These are phyloP conservation scores for Podila epicladia DNA, from an alignment of 192 early-diverging fungal species.

Conservation along the genomic window DNA sequence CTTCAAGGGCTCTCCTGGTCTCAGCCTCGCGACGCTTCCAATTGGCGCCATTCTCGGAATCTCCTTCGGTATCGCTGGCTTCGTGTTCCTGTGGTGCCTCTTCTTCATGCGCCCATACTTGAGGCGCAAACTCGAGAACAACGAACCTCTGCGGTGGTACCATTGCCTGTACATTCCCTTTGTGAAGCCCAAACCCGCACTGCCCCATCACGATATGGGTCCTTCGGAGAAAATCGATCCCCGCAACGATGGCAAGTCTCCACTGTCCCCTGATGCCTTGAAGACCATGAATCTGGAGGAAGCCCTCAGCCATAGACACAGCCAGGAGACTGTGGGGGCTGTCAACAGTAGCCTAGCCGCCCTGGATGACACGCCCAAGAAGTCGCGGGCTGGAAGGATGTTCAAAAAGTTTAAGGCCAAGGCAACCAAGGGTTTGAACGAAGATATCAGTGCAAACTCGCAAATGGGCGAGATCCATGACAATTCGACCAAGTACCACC, in stretches of 20 bases:
- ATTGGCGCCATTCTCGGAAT: slow-evolving; percentile 67
- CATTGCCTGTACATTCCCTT: slow-evolving; percentile 70
- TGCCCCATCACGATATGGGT: neutral
- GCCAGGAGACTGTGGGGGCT: neutral
- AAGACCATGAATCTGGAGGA: slow-evolving; percentile 6
- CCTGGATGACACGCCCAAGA: slow-evolving; percentile 10
- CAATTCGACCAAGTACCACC: slow-evolving; percentile 72
- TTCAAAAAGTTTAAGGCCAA: slow-evolving; percentile 12
- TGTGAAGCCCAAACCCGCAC: slow-evolving; percentile 29
- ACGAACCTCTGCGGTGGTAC: slow-evolving; percentile 76
- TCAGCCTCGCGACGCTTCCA: slow-evolving; percentile 49
- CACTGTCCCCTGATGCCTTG: slow-evolving; percentile 2
- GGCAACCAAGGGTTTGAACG: slow-evolving; percentile 8
- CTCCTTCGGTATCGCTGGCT: slow-evolving; percentile 65
- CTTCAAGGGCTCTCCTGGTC: slow-evolving; percentile 72
- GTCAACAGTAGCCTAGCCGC: slow-evolving; percentile 14
- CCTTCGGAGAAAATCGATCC: neutral
- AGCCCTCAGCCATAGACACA: neutral
- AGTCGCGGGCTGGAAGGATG: neutral
- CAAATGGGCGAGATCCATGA: slow-evolving; percentile 63
- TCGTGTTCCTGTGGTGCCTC: slow-evolving; percentile 61
- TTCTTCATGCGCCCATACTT: slow-evolving; percentile 76
- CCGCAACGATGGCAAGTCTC: neutral
- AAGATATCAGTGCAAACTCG: slow-evolving; percentile 37
- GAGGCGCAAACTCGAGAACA: slow-evolving; percentile 66